Evolutionary conservation across 805 yeast species (phyloP), one percentile per base, ranked within the genome.

Genomic region (Yamadazyma philogaea): DNA sequence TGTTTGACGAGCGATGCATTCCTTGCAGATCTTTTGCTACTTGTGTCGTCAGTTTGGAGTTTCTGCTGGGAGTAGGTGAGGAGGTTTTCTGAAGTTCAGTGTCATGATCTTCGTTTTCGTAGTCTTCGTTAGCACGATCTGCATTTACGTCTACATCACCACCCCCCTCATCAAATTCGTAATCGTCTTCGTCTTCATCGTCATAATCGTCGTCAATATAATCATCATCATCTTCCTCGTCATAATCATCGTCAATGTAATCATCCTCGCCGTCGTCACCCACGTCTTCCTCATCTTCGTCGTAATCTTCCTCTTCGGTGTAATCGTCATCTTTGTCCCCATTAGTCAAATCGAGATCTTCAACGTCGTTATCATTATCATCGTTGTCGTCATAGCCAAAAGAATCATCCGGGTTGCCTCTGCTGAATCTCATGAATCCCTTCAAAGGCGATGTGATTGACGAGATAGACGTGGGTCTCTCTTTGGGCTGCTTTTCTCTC

Each of bases 371-470:
- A 11, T 39, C 57, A 18, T 57, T 59, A 14, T 55, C 60, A 4
- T 55, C 62, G 7, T 54, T 64, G 11, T 57, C 60, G 24, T 57
- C 57, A 39, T 58, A 58, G 42, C 61, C 61, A 44, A 57, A 48
- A 3, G 49, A 45, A 34, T 46, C 49, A 8, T 45, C 52, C 17
- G 45, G 27, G 61, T 53, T 58, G 34, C 53, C 60, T 11, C 60
- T 61, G 3, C 66, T 67, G 24, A 66, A 58, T 47, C 53, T 53
- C 74, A 64, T 68, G 48, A 70, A 69, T 39, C 59, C 64, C 42
- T 69, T 69, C 38, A 70, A 55, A 11, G 74, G 74, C 6, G 72
- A 66, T 0, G 71, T 53, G 45, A 67, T 66, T 4, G 72, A 58
- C 2, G 66, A 50, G 41, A 55, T 57, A 1, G 72, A 63, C 1